Base-by-base conservation (phyloP, 2,329 filamentous ascomycete species). In the Monosporascus sp. region DNA sequence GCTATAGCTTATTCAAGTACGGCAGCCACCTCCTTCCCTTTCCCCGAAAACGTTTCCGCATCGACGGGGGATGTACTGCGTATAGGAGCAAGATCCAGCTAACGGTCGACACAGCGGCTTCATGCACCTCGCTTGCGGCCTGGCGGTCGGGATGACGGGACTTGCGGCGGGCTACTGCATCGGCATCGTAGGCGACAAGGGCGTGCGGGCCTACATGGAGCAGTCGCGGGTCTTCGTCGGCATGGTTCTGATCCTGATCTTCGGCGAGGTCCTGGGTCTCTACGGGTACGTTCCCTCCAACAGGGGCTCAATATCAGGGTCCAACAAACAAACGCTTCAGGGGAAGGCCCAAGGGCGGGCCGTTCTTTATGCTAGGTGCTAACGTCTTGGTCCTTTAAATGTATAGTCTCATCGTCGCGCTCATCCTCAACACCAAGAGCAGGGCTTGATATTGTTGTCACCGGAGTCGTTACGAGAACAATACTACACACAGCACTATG, bases 231-330 rank as follows among this genome's bases (percentile, higher is more conserved):
- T 99, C 60, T 99, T 97, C 64, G 94, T 99, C 48, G 94, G 94
- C 72, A 97, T 97, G 94, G 93, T 99, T 47, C 76, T 99, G 65
- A 97, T 97, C 63, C 81, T 97, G 58, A 99, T 99, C 82, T 99
- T 99, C 69, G 94, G 90, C 53, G 94, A 99, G 79, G 94, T 99
- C 18, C 71, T 99, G 69, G 94, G 94, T 71, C 85, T 99, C 35
- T 99, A 99, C 67, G 94, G 94, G 90, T 96, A 79, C 22, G 43
- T 46, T 46, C 22, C 22, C 6, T 46, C 24, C n/a, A 62, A 87
- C 70, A 35, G 9, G 31, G 9, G 31, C 31, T 7, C 31, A 35
- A 35, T 25, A 25, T 11, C 11, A 14, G 9, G 31, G 27, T 35
- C 9, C 11, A 35, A 35, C 4, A 35, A 14, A 35, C 27, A 35